A percentile compares a stretch with the other conserved stretches of the same genome.
Conservation (phyloP, 192 early-diverging fungal species). For the Dimargaris cristalligena region DNA sequence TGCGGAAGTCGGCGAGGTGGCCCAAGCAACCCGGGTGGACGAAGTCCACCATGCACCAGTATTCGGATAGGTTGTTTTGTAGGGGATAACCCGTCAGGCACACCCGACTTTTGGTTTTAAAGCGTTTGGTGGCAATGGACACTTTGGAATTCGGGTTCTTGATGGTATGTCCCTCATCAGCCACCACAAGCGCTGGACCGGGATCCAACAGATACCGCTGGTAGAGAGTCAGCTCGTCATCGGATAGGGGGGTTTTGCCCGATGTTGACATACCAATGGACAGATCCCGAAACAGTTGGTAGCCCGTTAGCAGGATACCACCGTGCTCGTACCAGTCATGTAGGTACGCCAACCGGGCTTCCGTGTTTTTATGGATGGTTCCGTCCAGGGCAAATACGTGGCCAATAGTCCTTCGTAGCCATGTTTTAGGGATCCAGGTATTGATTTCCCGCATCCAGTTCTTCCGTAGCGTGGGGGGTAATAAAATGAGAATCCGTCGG, state of each 20-base stretch:
- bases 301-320: slow-evolving; percentile 52
- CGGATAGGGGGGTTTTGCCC: background rate
- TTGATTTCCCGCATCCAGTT: slow-evolving; percentile 64
- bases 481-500: slow-evolving; percentile 49
- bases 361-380: too few species aligned
- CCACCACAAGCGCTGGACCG: slow-evolving; percentile 53
- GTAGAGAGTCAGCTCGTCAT: slow-evolving; percentile 6
- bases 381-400: slow-evolving; percentile 14
- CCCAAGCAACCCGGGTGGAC: slow-evolving; percentile 46
- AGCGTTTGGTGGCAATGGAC: slow-evolving; percentile 12
- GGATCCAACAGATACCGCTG: slow-evolving; percentile 30
- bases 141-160: slow-evolving; percentile 31
- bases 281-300: slow-evolving; percentile 36
- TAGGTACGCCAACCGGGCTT: slow-evolving; percentile 18
- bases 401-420: too few species aligned
- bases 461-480: slow-evolving; percentile 43
- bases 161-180: slow-evolving; percentile 72
- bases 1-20: slow-evolving; percentile 30
- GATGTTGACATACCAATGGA: slow-evolving; percentile 11
- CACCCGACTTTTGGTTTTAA: slow-evolving; percentile 42
- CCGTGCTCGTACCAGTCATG: slow-evolving; percentile 38
- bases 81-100: slow-evolving; percentile 71
- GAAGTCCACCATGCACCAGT: slow-evolving; percentile 67
- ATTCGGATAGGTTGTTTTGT: slow-evolving; percentile 70
- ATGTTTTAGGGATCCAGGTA: slow-evolving; percentile 48